Percentiles rank a stretch among this genome's conserved stretches.
Evolutionary conservation across 2,329 filamentous ascomycete species (phyloP).

Genomic region (Fusarium guadeloupense): DNA sequence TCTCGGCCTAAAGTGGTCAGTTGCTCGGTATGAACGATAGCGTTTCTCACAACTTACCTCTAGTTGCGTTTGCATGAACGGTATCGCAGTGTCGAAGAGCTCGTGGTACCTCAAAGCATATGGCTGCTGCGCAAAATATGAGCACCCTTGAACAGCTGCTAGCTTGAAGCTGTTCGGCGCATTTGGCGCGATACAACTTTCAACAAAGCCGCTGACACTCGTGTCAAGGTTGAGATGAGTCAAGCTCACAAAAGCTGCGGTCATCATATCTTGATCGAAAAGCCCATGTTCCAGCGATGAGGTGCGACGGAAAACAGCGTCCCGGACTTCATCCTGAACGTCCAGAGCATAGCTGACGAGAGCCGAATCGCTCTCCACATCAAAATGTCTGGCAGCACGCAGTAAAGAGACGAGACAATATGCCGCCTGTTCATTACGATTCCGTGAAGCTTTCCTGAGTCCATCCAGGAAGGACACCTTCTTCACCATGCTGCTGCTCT

Average conservation of each 20-base stretch:
- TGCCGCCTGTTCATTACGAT: conserved; percentile 72
- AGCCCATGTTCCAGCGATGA: conserved; percentile 56
- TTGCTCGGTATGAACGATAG: background rate
- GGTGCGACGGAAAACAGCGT: conserved; percentile 69
- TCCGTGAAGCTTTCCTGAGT: conserved; percentile 69
- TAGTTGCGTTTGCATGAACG: conserved; percentile 66
- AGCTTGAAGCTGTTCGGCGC: conserved; percentile 69
- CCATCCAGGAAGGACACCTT: conserved; percentile 72
- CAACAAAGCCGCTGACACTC: conserved; percentile 65
- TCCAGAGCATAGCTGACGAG: conserved; percentile 74
- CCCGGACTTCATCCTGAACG: conserved; percentile 73
- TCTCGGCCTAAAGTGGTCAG: conserved; percentile 23
- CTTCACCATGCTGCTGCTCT: conserved; percentile 69
- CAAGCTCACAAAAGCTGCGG: conserved; percentile 72
- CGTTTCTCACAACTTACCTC: conserved; percentile 56
- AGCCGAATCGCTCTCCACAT: conserved; percentile 68
- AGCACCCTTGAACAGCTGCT: conserved; percentile 69
- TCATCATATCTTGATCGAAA: conserved; percentile 72
- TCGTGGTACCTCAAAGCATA: conserved; percentile 60
- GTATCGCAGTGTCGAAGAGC: conserved; percentile 64
- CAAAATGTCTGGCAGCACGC: conserved; percentile 71
- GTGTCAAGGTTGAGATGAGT: conserved; percentile 69
- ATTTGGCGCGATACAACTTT: conserved; percentile 64
- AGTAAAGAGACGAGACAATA: conserved; percentile 71
- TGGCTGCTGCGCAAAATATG: conserved; percentile 66